Base-by-base conservation (phyloP, 2,329 filamentous ascomycete species). In the Fusarium succisae region DNA sequence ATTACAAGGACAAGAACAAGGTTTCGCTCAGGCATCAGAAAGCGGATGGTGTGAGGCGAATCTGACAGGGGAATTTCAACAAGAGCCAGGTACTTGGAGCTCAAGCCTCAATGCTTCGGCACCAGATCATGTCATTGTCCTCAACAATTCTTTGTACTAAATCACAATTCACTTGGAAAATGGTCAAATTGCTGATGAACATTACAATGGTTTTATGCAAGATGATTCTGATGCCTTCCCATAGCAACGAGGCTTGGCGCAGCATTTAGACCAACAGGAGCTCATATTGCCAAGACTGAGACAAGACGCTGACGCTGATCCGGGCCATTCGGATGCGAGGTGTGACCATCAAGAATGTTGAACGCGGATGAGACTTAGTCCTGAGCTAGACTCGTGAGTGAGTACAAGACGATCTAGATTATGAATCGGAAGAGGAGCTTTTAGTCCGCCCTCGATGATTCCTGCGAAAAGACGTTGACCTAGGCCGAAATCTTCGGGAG, bases 301-400 rank as follows among this genome's bases (percentile, higher is more conserved):
- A 66, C 61, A 35, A 13, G 6, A 17, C 2, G 18, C 7, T 2
- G 15, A 20, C 8, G 62, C 26, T 22, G 63, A 69, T 72, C 58
- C 63, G 67, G 71, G 14, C n/a, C 8, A 14, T 9, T 65, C 71
- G 67, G 58, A 55, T 64, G 15, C 6, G 22, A 41, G 7, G 20
- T 57, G 15, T 37, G 22, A 22, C 6, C 22, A 22, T 1, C 6
- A 51, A 51, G 43, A 58, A 58, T 37, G 56, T 15, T n/a, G 2
- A 43, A 48, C 35, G 14, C n/a, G 43, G 38, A 48, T 50, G 15
- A 20, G 50, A 32, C 30, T n/a, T 45, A 26, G 20, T 8, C 9
- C 18, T 22, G 30, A 17, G 7, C 17, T 26, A 26, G 47, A 18
- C 12, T 28, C 3, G 20, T 2, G 6, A 28, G 9, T 17, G 3